Percentiles rank a stretch among this genome's conserved stretches.
Conservation (phyloP, 148 eudicot species). For the Nepenthes gracilis region DNA sequence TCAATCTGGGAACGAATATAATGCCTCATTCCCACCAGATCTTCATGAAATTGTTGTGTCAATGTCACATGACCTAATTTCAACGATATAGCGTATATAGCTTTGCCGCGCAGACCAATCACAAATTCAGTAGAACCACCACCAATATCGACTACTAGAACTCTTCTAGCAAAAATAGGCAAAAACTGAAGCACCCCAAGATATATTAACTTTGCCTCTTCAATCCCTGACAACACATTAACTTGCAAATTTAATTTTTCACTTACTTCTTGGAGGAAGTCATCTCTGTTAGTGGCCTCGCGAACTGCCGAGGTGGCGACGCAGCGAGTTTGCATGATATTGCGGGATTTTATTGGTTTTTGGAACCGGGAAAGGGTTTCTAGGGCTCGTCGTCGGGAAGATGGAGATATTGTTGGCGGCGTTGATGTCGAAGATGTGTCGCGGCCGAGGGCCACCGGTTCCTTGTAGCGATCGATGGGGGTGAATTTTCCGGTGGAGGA, state of each 20-base stretch:
- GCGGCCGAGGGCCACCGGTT: constrained; percentile 33
- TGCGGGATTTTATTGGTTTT: too few relatives aligned
- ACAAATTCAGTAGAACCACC: constrained; percentile 75
- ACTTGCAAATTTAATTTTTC: constrained; percentile 30
- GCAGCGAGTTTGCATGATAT: too few relatives aligned
- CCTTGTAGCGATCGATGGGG: constrained; percentile 28
- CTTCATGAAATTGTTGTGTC: too few relatives aligned
- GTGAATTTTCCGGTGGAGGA: constrained; percentile 32
- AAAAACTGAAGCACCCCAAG: constrained; percentile 41
- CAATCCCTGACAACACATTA: constrained; percentile 38
- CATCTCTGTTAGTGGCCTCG: too few relatives aligned
- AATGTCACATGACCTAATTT: too few relatives aligned
- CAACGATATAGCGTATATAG: constrained; percentile 24
- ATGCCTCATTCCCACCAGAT: too few relatives aligned
- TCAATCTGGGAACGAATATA: too few relatives aligned
- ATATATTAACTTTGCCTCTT: constrained; percentile 51
- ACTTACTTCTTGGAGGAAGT: too few relatives aligned
- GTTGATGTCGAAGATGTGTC: constrained; percentile 14
- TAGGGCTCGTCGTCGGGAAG: too few relatives aligned
- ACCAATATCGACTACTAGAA: constrained; percentile 50
- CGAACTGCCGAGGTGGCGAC: too few relatives aligned
- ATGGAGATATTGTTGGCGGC: not conserved
- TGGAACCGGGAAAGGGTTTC: too few relatives aligned
- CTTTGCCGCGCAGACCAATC: constrained; percentile 29
- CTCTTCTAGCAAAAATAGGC: constrained; percentile 20